Evolutionary conservation across 306 rosid species (phyloP).

Genomic region (Parietaria judaica): DNA sequence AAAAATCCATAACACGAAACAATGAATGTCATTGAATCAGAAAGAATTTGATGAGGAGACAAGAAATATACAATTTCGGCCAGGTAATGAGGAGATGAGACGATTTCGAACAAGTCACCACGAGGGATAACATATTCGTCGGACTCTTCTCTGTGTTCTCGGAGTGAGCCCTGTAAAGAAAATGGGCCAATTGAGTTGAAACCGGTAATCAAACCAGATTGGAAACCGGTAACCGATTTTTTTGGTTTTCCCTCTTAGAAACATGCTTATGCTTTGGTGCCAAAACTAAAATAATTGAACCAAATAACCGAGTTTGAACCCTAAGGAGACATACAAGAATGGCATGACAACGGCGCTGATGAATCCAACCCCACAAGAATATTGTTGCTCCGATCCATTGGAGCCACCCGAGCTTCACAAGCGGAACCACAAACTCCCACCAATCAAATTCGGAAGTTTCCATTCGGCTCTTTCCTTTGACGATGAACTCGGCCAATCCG

Average conservation of each 20-base stretch:
- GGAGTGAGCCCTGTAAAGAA: conserved; percentile 61
- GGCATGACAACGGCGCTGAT: conserved; percentile 62
- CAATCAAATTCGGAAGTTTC: conserved; percentile 37
- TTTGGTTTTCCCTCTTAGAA: no score
- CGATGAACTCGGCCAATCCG: conserved; percentile 50
- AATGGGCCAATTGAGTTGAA: not conserved
- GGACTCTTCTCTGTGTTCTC: conserved; percentile 35
- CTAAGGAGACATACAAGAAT: conserved; percentile 66
- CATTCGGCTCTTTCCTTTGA: conserved; percentile 62
- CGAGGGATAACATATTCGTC: conserved; percentile 65
- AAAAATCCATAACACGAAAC: not conserved
- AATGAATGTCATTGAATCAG: not conserved
- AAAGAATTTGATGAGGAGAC: not conserved
- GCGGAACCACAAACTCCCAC: conserved; percentile 47
- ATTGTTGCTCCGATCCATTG: conserved; percentile 67
- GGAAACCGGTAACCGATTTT: no score
- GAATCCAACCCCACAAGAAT: conserved; percentile 83
- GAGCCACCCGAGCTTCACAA: conserved; percentile 61
- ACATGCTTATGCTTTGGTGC: no score
- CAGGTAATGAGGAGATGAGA: conserved; percentile 85
- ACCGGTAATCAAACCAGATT: no score
- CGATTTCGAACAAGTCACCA: conserved; percentile 82
- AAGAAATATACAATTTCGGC: conserved; percentile 62
- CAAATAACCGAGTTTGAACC: not conserved
- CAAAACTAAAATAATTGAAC: not conserved